A percentile compares a stretch with the other conserved stretches of the same genome.
phyloP scores from a whole-genome alignment of 2,329 filamentous ascomycete species.

The Epichloe coenophiala region DNA sequence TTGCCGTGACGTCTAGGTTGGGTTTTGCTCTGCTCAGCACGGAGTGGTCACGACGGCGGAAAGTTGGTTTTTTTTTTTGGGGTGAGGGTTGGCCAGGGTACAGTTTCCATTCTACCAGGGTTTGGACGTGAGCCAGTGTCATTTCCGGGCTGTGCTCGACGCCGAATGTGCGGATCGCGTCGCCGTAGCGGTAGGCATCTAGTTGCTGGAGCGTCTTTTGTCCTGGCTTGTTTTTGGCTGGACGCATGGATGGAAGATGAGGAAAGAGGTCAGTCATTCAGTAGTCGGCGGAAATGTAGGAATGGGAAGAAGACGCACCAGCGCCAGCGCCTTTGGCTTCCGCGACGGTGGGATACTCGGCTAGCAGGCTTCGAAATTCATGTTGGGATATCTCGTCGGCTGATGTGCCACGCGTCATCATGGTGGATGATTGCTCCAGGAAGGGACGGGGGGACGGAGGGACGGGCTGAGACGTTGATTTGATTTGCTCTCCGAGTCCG shows the following conservation, averaged over 20 bases:
- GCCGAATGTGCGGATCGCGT: slow-evolving; percentile 34
- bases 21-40: not conserved
- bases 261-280: not conserved
- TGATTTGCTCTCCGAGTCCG: no score
- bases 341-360: slow-evolving; percentile 27
- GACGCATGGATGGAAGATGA: not conserved
- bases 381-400: slow-evolving; percentile 14
- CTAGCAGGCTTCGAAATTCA: slow-evolving; percentile 23
- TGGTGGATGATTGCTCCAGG: not conserved
- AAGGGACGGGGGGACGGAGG: not conserved
- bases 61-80: not conserved
- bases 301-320: slow-evolving; percentile 28
- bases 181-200: slow-evolving; percentile 45
- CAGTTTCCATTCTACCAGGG: slow-evolving; percentile 59
- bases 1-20: slow-evolving; percentile 41
- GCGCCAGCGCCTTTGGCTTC: slow-evolving; percentile 22
- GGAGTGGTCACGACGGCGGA: no score
- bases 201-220: slow-evolving; percentile 41
- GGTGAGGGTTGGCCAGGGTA: slow-evolving; percentile 24
- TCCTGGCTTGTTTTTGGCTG: slow-evolving; percentile 23
- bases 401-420: not conserved
- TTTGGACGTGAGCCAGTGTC: slow-evolving; percentile 42
- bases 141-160: slow-evolving; percentile 26
- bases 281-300: no score
- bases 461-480: not conserved